Evolutionary conservation across 495 filamentous ascomycete species (phyloP), one percentile per base, ranked within the genome.

Genomic region (Hyaloscypha variabilis): DNA sequence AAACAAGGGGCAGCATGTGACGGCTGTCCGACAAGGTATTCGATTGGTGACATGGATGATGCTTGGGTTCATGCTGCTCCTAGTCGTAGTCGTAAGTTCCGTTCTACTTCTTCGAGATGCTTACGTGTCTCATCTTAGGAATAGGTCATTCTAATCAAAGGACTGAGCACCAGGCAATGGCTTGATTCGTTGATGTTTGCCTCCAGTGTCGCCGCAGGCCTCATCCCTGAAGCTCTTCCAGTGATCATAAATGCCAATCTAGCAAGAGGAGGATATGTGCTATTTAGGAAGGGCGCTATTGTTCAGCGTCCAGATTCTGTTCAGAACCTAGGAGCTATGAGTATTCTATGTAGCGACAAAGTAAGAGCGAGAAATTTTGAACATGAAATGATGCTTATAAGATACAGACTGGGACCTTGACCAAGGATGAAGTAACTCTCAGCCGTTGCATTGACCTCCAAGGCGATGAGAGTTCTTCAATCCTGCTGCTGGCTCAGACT

Each of bases 251-350:
- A 52, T 26, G 26, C 57, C 23, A 60, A 60, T 29, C 36, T 60
- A 8, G 46, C 42, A 24, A 39, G 63, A 14, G 56, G 63, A 46
- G 63, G 56, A 17, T 52, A 31, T 10, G 3, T n/a, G 10, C 24
- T 66, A 11, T 21, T 36, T 4, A 60, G 55, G 49, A 60, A 53
- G 19, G 51, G 46, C 2, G 55, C 63, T 8, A 60, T 60, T 34
- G 39, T 66, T 26, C 60, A 66, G 28, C 42, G 30, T 24, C 34
- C 60, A 10, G 63, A 66, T 42, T 66, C 63, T 1, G 42, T 66
- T 25, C 63, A 66, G 28, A 53, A 36, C 52, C 57, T 66, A 14
- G 63, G 56, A 13, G 56, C 2, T 14, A 39, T 66, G 39, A 31
- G 56, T 11, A 39, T 66, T 25, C n/a, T 66, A 13, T 66, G 63